Conservation (phyloP, 1,284 basidiomycete genomes). For the Apiotrichum montevideense region DNA sequence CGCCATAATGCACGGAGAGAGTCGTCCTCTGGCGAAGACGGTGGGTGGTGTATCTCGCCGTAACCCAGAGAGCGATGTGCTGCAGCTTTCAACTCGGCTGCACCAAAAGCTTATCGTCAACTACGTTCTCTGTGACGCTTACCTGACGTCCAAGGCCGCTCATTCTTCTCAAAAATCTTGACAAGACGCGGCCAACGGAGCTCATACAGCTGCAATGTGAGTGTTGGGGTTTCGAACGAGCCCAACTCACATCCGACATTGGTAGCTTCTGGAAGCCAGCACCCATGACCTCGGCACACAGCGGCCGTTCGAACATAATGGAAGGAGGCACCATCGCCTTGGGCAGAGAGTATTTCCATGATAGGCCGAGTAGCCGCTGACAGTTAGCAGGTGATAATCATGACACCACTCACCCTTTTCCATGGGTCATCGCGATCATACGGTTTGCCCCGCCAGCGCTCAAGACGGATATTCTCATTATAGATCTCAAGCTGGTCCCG, state of each 20-base stretch:
- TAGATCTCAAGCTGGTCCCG: slow-evolving; percentile 62
- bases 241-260: slow-evolving; percentile 52
- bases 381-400: neutral
- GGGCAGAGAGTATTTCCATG: slow-evolving; percentile 56
- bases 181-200: slow-evolving; percentile 71
- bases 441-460: slow-evolving; percentile 32
- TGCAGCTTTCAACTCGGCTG: slow-evolving; percentile 14
- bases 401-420: slow-evolving; percentile 28
- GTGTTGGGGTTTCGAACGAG: too few species aligned
- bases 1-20: slow-evolving; percentile 31
- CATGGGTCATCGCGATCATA: slow-evolving; percentile 32
- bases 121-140: neutral
- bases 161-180: slow-evolving; percentile 58
- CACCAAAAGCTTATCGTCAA: slow-evolving; percentile 18
- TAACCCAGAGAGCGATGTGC: slow-evolving; percentile 34
- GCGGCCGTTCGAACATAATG: slow-evolving; percentile 47
- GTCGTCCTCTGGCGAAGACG: slow-evolving; percentile 22
- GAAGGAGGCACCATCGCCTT: slow-evolving; percentile 54
- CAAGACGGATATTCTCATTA: slow-evolving; percentile 60
- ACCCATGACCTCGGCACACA: slow-evolving; percentile 68
- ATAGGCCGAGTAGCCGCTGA: slow-evolving; percentile 42
- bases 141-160: slow-evolving; percentile 60
- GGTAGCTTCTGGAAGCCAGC: slow-evolving; percentile 69
- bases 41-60: neutral
- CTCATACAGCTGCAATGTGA: slow-evolving; percentile 60